Base-by-base conservation (phyloP, 352 stramenopile species). In the Saprolegnia parasitica region DNA sequence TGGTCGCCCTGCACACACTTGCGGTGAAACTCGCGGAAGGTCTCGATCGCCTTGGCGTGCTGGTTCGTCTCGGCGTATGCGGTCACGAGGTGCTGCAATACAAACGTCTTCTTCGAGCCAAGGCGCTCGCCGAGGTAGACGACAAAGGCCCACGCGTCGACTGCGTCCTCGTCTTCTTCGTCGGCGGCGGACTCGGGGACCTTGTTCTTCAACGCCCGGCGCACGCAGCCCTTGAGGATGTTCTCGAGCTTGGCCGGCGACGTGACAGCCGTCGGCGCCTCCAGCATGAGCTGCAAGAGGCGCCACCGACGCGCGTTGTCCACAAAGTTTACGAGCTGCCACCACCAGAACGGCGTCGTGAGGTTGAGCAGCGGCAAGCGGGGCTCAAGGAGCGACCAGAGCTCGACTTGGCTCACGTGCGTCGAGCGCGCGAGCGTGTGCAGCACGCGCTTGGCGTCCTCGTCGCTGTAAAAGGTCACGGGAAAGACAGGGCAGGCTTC, bases 261-360 rank as follows among this genome's bases (percentile, higher is more conserved):
- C 15, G 16, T 45, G 18, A 18, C 40, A 3, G 16, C n/a, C 10
- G 4, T 20, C 1, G 40, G 16, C 2, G 47, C n/a, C 13, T 18
- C 23, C 0, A 68, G 32, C 62, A 68, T 68, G 46, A 68, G 50
- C 29, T 24, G 40, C 18, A 58, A 4, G 26, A 68, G 32, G 9
- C 62, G 62, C 62, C 62, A 68, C 35, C 42, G 40, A 0, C 52
- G 47, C n/a, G 60, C 60, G 0, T 47, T 39, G 20, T 67, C 37
- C 4, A 39, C 60, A 20, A 67, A 20, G 9, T n/a, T 45, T 26
- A 67, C 23, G 13, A 61, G 13, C 26, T 67, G 37, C 60, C 60
- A 67, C 60, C 60, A 67, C 60, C 60, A 67, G 13, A 67, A 61
- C n/a, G 37, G 37, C 23, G 23, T 23, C 13, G n/a, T 47, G 23